Evolutionary conservation across 768 basidiomycete genomes (phyloP), one percentile per base, ranked within the genome.

Genomic region (Termitomyces sp.): DNA sequence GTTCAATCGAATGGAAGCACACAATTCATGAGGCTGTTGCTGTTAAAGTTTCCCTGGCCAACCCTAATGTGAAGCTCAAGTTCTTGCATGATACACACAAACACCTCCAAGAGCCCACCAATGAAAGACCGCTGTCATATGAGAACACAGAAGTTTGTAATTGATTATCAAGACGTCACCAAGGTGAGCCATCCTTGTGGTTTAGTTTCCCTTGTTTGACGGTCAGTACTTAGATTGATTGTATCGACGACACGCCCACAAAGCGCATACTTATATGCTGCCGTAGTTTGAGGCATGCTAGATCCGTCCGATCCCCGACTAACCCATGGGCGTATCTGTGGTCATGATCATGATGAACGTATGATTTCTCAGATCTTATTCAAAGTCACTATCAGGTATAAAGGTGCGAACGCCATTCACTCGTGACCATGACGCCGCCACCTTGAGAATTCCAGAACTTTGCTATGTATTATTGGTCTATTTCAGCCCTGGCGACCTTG

Each of bases 261-360:
- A 26, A 30, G 5, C 16, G 32, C 24, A 39, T 33, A 30, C 5
- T 42, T 48, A 1, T 32, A 39, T n/a, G 26, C 24, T 36, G 14
- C 20, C 27, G 30, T 9, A 42, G 43, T 44, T 33, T 37, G 24
- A 27, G 34, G 42, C 27, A 45, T 33, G 34, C 30, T 55, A 60
- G 62, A 60, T 63, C 56, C 62, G 62, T 51, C 62, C 61, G 62
- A 39, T 51, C 16, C n/a, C 40, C 50, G 39, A 10, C 18, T 53
- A 10, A 5, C 20, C 43, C n/a, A n/a, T n/a, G n/a, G n/a, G n/a
- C n/a, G n/a, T n/a, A n/a, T n/a, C n/a, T n/a, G n/a, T n/a, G n/a
- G 53, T 59, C 58, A 59, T 26, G 6, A 13, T 32, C 30, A 16
- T 34, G 33, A 49, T 49, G n/a, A 22, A 22, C 54, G 50, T 37